phyloP scores from a whole-genome alignment of 768 basidiomycete genomes.

The Russula sp. region DNA sequence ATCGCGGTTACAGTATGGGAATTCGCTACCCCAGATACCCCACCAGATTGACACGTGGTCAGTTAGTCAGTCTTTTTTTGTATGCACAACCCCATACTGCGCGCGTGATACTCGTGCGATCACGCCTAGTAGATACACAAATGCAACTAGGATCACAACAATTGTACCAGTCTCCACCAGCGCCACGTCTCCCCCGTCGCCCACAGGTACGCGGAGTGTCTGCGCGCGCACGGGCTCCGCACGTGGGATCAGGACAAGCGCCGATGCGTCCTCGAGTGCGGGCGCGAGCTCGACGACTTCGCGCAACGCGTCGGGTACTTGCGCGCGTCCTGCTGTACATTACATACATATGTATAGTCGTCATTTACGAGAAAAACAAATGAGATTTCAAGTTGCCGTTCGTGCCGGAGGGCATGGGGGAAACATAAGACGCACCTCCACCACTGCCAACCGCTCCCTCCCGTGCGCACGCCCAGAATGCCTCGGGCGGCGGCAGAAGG shows the following conservation, averaged over 20 bases:
- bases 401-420: not conserved
- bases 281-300: conserved; percentile 4
- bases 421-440: not conserved
- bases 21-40: too few species aligned
- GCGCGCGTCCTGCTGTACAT: not conserved
- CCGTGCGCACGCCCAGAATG: conserved; percentile 13
- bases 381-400: too few species aligned
- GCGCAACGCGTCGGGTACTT: not conserved
- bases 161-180: conserved; percentile 12
- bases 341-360: not conserved
- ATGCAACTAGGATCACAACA: not conserved
- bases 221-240: not conserved
- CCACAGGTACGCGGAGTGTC: conserved; percentile 14
- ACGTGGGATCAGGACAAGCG: conserved; percentile 7
- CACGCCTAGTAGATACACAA: conserved; percentile 5
- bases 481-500: not conserved
- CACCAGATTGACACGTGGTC: too few species aligned
- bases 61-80: too few species aligned
- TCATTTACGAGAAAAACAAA: not conserved
- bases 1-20: not conserved
- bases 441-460: not conserved
- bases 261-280: not conserved
- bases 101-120: not conserved
- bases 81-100: not conserved
- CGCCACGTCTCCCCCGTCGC: conserved; percentile 2